These are phyloP conservation scores for Aureobasidium zeae DNA, from an alignment of 2,329 filamentous ascomycete genomes.

Conservation along the genomic window DNA sequence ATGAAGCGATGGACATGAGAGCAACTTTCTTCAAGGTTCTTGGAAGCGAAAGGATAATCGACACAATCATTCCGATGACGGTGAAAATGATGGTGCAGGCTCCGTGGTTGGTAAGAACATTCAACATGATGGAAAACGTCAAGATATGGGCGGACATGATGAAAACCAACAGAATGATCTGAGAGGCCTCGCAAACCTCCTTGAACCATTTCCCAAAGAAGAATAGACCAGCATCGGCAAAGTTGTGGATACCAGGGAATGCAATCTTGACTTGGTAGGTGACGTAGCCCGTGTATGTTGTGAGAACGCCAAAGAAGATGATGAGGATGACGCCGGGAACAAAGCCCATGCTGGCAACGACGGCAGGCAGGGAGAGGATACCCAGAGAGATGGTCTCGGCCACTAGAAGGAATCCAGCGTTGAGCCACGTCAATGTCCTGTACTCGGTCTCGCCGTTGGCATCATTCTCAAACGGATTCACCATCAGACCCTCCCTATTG, in stretches of 20 bases:
- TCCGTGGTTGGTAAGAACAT: slow-evolving; percentile 51
- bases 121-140: slow-evolving; percentile 61
- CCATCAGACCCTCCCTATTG: slow-evolving; percentile 13
- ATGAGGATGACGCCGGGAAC: slow-evolving; percentile 40
- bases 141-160: slow-evolving; percentile 63
- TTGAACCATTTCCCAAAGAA: slow-evolving; percentile 52
- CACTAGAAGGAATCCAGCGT: slow-evolving; percentile 38
- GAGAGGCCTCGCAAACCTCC: slow-evolving; percentile 53
- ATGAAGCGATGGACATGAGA: slow-evolving; percentile 55
- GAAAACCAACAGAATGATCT: slow-evolving; percentile 57
- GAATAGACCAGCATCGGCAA: slow-evolving; percentile 58
- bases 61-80: slow-evolving; percentile 50
- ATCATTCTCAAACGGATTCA: slow-evolving; percentile 18
- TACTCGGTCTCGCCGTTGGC: slow-evolving; percentile 30
- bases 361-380: slow-evolving; percentile 46
- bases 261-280: slow-evolving; percentile 49
- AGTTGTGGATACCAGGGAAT: slow-evolving; percentile 53
- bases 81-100: slow-evolving; percentile 57
- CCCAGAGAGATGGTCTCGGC: slow-evolving; percentile 52
- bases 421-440: slow-evolving; percentile 18
- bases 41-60: slow-evolving; percentile 50
- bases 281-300: slow-evolving; percentile 53
- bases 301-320: slow-evolving; percentile 42
- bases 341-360: slow-evolving; percentile 42
- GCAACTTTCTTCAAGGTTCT: slow-evolving; percentile 55